A percentile compares a stretch with the other conserved stretches of the same genome.
These are phyloP conservation scores for Pichia sp. DNA, from an alignment of 1,139 yeast genomes.

Conservation along the genomic window DNA sequence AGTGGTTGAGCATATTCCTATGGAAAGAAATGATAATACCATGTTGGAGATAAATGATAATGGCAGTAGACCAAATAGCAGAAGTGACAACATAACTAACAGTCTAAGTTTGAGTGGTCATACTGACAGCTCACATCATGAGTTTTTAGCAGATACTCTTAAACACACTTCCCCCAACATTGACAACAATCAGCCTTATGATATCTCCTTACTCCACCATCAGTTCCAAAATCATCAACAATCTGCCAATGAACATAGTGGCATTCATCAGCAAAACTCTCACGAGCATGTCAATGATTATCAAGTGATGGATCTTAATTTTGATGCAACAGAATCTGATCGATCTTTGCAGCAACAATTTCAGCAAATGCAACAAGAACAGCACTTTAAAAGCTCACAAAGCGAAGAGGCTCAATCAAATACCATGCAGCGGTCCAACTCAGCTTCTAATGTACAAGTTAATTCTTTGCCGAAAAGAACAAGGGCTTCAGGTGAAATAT, in stretches of 20 bases:
- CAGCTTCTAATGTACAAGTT: neutral
- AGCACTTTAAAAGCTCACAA: neutral
- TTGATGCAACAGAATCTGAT: neutral
- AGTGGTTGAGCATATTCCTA: neutral
- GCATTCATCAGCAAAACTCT: no score
- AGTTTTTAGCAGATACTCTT: neutral
- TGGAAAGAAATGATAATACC: neutral
- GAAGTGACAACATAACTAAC: no score
- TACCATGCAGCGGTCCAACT: neutral
- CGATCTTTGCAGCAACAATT: no score
- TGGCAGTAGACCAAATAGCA: no score
- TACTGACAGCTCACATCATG: neutral
- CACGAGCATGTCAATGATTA: no score
- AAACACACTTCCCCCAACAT: neutral
- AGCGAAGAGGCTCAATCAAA: neutral
- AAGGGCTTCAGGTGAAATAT: conserved; percentile 80
- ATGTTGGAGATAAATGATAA: neutral
- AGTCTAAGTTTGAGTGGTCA: no score
- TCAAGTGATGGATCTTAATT: neutral
- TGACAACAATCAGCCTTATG: neutral
- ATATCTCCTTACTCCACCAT: neutral
- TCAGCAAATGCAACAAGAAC: neutral
- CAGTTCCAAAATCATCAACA: neutral
- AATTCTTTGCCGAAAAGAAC: conserved; percentile 31
- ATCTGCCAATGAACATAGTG: no score